Evolutionary conservation across 257 asterid genomes (phyloP).

Genomic region (Anisodus tanguticus): DNA sequence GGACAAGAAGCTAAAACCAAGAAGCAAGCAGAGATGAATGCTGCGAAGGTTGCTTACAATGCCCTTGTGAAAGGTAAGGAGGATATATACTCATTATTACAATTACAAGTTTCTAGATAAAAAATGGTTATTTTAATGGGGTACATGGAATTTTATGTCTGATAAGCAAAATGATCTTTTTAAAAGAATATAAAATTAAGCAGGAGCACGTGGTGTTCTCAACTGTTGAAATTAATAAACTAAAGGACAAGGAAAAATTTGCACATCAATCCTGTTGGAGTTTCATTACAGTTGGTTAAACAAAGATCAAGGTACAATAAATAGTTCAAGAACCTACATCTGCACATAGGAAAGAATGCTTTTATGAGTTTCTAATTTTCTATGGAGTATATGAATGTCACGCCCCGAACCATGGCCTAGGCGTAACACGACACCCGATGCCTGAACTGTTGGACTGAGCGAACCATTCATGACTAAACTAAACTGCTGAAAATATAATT

Average conservation of each 20-base stretch:
- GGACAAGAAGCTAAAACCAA: slow-evolving; percentile 71
- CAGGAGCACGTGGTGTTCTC: slow-evolving; percentile 8
- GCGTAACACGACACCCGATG: too few species aligned
- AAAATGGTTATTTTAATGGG: slow-evolving; percentile 24
- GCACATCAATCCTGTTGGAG: slow-evolving; percentile 21
- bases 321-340: slow-evolving; percentile 10
- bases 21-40: slow-evolving; percentile 83
- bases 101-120: slow-evolving; percentile 18
- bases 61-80: slow-evolving; percentile 57
- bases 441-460: too few species aligned
- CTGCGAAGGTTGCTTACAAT: slow-evolving; percentile 69
- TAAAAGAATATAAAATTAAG: slow-evolving; percentile 18
- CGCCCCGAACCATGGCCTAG: too few species aligned
- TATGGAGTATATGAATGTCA: not conserved
- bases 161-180: not conserved
- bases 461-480: too few species aligned
- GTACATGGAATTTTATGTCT: slow-evolving; percentile 2
- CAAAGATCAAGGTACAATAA: slow-evolving; percentile 15
- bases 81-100: slow-evolving; percentile 23
- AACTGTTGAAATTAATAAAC: slow-evolving; percentile 15
- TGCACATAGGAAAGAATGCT: not conserved
- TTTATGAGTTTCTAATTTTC: not conserved
- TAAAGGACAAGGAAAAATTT: slow-evolving; percentile 6
- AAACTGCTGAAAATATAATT: too few species aligned
- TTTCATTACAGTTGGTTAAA: slow-evolving; percentile 16